Conservation (phyloP, 305 asterid genomes). For the Fraxinus nigra region DNA sequence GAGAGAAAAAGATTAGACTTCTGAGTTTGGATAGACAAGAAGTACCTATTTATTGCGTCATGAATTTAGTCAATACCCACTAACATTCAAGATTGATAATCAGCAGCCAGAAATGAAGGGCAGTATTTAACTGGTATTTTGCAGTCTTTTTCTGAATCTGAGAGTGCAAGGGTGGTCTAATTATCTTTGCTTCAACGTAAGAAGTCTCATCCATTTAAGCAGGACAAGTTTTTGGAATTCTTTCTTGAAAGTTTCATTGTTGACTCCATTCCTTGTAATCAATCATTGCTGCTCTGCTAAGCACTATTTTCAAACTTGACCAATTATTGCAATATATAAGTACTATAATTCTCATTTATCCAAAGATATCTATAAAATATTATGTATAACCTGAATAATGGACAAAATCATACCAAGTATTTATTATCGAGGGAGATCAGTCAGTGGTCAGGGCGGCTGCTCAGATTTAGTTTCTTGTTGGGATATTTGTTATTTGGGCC, state of each 20-base stretch:
- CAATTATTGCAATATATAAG: background rate
- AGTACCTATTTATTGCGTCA: background rate
- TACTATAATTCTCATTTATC: background rate
- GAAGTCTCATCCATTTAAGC: slow-evolving; percentile 5
- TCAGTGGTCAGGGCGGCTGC: too few relatives aligned
- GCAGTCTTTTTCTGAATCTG: background rate
- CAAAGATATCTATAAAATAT: too few relatives aligned
- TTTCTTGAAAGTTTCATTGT: slow-evolving; percentile 32
- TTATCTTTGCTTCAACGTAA: slow-evolving; percentile 28
- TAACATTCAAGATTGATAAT: slow-evolving; percentile 9
- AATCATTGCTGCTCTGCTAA: background rate
- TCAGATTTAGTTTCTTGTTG: background rate
- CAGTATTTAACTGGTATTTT: slow-evolving; percentile 15
- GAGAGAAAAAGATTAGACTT: slow-evolving; percentile 14
- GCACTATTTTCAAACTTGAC: background rate
- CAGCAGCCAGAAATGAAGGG: slow-evolving; percentile 19
- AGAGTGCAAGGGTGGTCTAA: background rate
- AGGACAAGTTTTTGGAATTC: slow-evolving; percentile 10
- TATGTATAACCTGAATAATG: background rate
- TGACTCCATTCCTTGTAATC: slow-evolving; percentile 28
- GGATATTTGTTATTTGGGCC: background rate
- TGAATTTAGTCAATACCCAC: slow-evolving; percentile 10
- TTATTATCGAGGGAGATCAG: too few relatives aligned
- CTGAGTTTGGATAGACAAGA: background rate
- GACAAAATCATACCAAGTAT: background rate